Evolutionary conservation across 352 stramenopile genomes (phyloP).

Genomic region (Peronospora destructor): DNA sequence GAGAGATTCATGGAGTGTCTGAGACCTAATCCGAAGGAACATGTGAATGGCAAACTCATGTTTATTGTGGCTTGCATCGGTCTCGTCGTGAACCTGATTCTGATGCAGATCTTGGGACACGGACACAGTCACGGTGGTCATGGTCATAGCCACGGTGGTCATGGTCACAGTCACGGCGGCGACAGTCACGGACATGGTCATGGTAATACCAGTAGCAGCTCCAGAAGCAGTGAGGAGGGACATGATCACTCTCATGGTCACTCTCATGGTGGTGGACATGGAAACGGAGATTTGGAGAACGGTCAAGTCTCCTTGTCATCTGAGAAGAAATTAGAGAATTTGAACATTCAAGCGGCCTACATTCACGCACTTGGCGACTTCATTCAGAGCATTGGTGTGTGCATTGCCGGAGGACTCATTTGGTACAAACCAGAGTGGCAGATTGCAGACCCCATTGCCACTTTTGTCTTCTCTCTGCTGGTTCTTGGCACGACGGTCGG

Average conservation of each 20-base stretch:
- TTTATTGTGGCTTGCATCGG: constrained; percentile 92
- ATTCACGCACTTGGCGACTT: constrained; percentile 97
- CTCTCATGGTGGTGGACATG: constrained; percentile 26
- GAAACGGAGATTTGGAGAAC: constrained; percentile 28
- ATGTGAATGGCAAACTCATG: constrained; percentile 96
- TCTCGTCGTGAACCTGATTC: constrained; percentile 92
- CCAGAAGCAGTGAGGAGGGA: constrained; percentile 17
- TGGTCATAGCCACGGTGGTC: constrained; percentile 36
- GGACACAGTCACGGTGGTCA: constrained; percentile 46
- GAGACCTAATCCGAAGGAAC: constrained; percentile 60
- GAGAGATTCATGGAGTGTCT: constrained; percentile 80
- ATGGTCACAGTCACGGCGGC: constrained; percentile 31
- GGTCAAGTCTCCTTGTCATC: constrained; percentile 7
- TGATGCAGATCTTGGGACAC: constrained; percentile 91
- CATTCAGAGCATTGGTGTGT: constrained; percentile 94
- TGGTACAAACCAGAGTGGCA: constrained; percentile 95
- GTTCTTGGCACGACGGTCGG: constrained; percentile 90
- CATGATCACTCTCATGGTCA: constrained; percentile 24
- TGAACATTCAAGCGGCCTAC: constrained; percentile 95
- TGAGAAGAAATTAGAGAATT: constrained; percentile 74
- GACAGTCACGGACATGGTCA: constrained; percentile 28
- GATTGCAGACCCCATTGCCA: constrained; percentile 95
- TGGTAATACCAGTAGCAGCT: constrained; percentile 12
- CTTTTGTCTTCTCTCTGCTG: constrained; percentile 95
- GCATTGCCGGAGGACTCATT: constrained; percentile 93